Base-by-base conservation (phyloP, 78 protist genomes). In the Dictyostelium firmibasis region DNA sequence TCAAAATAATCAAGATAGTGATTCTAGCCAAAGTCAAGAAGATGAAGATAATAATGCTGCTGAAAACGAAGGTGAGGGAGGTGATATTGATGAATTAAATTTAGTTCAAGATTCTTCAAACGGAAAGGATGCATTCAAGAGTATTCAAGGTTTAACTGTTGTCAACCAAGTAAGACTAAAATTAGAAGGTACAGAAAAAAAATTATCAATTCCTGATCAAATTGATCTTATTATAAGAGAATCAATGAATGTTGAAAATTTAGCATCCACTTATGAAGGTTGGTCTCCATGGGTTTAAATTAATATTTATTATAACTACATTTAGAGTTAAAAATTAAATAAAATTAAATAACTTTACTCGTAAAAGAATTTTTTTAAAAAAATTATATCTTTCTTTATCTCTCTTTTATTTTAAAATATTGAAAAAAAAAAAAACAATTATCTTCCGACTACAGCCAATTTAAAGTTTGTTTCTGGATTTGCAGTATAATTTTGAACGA, bases 391-490 rank as follows among this genome's bases (percentile, higher is more conserved):
- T 47, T 50, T 50, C 16, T 50, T 50, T 13, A 50, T 50, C 16
- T 50, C 7, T 50, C 16, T 50, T 11, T 50, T 16, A 16, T 50
- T 2, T 50, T 9, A 44, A 44, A 44, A 44, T 4, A 0, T 44
- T 44, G 16, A 41, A 41, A 41, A 41, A 41, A 41, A 41, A 41
- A 41, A 41, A 41, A 50, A 29, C 2, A n/a, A n/a, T 57, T 81
- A 89, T 89, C 94, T 89, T 16, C 94, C 94, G 33, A 89, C 94
- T 10, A 81, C 94, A n/a, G 86, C 94, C 5, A 89, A 35, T 70
- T 75, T 69, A 81, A 89, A 89, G 35, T 89, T 89, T n/a, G 94
- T 89, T 47, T 89, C 78, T 33, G 94, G 94, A 78, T 89, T 85
- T 31, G 94, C 94, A 0, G 94, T 64, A 50, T 36, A 81, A 33